Evolutionary conservation across 768 basidiomycete species (phyloP).

Genomic region (Naganishia onofrii): DNA sequence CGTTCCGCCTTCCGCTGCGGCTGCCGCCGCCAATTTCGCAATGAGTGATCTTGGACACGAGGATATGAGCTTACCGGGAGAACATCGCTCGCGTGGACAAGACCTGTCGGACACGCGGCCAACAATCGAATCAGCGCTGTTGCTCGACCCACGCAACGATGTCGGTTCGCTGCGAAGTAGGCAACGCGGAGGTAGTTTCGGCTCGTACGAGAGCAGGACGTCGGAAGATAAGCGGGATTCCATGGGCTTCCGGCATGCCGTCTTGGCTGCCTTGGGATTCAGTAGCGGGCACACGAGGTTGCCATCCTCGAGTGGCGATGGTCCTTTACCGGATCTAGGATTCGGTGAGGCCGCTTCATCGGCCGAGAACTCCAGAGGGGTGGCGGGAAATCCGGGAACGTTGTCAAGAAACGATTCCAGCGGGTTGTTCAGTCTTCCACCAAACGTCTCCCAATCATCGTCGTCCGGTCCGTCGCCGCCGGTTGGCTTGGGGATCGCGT

Average conservation of each 20-base stretch:
- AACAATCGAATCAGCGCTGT: neutral
- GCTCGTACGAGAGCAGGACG: neutral
- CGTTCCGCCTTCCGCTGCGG: neutral
- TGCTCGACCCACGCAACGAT: too few relatives aligned
- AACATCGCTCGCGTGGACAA: neutral
- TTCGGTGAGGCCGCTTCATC: neutral
- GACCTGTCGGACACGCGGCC: neutral
- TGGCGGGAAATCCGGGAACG: neutral
- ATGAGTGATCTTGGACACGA: neutral
- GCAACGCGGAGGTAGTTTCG: neutral
- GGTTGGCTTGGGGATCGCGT: neutral
- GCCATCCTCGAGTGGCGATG: neutral
- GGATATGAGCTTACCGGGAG: too few relatives aligned
- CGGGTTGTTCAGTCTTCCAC: slow-evolving; percentile 12
- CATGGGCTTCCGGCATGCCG: slow-evolving; percentile 10
- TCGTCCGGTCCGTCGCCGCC: neutral
- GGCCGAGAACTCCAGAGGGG: neutral
- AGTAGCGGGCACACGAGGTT: slow-evolving; percentile 15
- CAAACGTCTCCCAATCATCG: too few relatives aligned
- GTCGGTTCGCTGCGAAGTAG: too few relatives aligned
- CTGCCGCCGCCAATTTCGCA: neutral
- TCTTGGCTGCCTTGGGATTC: slow-evolving; percentile 11
- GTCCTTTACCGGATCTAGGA: neutral
- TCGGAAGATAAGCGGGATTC: slow-evolving; percentile 10
- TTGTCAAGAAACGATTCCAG: neutral